phyloP scores from a whole-genome alignment of 352 stramenopile species.

The Phytopythium vexans region DNA sequence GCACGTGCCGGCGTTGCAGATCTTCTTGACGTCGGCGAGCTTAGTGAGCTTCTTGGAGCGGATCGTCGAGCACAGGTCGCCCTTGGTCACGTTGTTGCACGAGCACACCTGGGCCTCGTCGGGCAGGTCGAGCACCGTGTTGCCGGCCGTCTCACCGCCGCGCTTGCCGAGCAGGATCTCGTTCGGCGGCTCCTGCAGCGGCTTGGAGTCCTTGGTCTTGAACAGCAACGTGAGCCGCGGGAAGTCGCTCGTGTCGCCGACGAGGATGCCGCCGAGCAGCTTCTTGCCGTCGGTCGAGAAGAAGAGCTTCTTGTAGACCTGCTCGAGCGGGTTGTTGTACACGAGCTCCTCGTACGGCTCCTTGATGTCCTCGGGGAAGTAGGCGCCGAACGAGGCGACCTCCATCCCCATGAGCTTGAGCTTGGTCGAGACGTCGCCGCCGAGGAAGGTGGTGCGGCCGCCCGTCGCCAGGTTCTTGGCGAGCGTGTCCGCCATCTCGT shows the following conservation, averaged over 20 bases:
- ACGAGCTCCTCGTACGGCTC: conserved; percentile 69
- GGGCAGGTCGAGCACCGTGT: conserved; percentile 47
- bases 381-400: conserved; percentile 90
- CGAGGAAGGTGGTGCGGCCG: conserved; percentile 55
- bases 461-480: conserved; percentile 71
- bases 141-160: conserved; percentile 19
- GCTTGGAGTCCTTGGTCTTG: conserved; percentile 51
- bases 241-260: conserved; percentile 91
- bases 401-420: conserved; percentile 94
- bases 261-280: conserved; percentile 86
- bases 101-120: conserved; percentile 89
- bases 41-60: conserved; percentile 73
- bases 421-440: conserved; percentile 91
- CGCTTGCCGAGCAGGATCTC: conserved; percentile 62
- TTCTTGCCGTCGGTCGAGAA: conserved; percentile 83
- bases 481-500: conserved; percentile 88
- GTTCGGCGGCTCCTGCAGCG: conserved; percentile 42
- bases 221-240: conserved; percentile 61
- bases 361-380: conserved; percentile 68
- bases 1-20: conserved; percentile 84
- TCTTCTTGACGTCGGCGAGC: conserved; percentile 76
- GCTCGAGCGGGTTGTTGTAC: conserved; percentile 89
- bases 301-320: conserved; percentile 92
- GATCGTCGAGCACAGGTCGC: conserved; percentile 70
- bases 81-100: conserved; percentile 91